phyloP scores from a whole-genome alignment of 1,284 basidiomycete genomes.

The Mycosarcoma mackinlayi region DNA sequence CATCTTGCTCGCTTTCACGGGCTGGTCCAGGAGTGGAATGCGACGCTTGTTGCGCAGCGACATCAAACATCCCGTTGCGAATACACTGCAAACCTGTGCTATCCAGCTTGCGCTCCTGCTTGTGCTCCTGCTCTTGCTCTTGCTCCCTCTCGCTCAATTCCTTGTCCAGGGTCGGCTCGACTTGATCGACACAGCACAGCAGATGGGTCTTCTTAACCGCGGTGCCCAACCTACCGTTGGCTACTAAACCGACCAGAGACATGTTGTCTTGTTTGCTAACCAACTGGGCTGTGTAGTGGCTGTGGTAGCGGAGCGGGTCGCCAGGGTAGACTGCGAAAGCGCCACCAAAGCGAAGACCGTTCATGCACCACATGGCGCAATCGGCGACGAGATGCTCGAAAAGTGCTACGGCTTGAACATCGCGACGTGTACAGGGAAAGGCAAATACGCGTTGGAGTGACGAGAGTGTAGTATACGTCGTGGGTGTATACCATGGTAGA shows the following conservation, averaged over 20 bases:
- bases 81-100: constrained; percentile 17
- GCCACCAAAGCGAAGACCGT: constrained; percentile 91
- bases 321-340: constrained; percentile 97
- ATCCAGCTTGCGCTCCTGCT: no score
- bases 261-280: constrained; percentile 14
- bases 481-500: constrained; percentile 47
- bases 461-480: constrained; percentile 72
- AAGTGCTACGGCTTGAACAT: constrained; percentile 80
- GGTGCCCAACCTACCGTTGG: constrained; percentile 92
- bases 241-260: constrained; percentile 76
- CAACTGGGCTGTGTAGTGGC: constrained; percentile 82
- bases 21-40: no score
- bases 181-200: constrained; percentile 74
- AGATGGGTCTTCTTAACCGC: constrained; percentile 97
- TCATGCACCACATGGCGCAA: constrained; percentile 71
- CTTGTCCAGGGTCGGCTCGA: constrained; percentile 3
- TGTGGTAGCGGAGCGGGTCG: constrained; percentile 94
- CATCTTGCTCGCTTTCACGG: no score
- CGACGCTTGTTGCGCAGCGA: no score
- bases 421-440: constrained; percentile 76
- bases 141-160: neutral
- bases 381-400: constrained; percentile 80
- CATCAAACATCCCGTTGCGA: constrained; percentile 13
- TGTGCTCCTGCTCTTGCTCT: neutral
- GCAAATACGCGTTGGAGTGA: constrained; percentile 78